Evolutionary conservation across 495 filamentous ascomycete genomes (phyloP), one percentile per base, ranked within the genome.

Genomic region (Aspergillus bridgeri): DNA sequence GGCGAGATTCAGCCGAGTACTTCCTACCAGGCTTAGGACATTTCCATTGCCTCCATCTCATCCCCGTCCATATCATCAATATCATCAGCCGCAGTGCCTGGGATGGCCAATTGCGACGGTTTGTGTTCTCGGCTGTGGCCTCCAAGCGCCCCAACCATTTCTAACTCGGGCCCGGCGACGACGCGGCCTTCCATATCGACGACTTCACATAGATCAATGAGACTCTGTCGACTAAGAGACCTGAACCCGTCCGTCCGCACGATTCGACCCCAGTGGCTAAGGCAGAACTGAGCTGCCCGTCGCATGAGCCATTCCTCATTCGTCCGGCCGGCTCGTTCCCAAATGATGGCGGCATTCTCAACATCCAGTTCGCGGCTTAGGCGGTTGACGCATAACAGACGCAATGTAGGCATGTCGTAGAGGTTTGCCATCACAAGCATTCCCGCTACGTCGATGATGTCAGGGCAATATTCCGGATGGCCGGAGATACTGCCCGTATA

Each of bases 361-460:
- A 98, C 86, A 59, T 97, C 94, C 1, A 98, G 80, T 62, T 98
- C 95, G 45, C 86, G 86, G 50, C 87, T 88, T 24, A 98, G 81
- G 11, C 95, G 81, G 67, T 93, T 89, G 43, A 97, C 85, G 67
- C 92, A 95, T 13, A 98, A 82, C 11, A 96, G 81, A 13, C 93
- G 90, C 3, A 98, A 85, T 56, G 91, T 88, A 0, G 91, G 91
- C 77, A 98, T 92, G 68, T 96, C 91, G 69, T 98, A 98, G 20
- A 98, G 88, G 66, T 98, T 96, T 21, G 91, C 88, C 91, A 98
- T 93, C 51, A 98, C 94, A 2, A 98, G 82, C 74, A 98, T 81
- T n/a, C 94, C 92, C 0, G 95, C 93, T 18, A 98, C 92, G 62
- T 96, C 90, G 19, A 84, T 82, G 29, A 96, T 83, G 49, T 86